Conservation (phyloP, 2,329 filamentous ascomycete species). For the Pochonia chlamydosporia region DNA sequence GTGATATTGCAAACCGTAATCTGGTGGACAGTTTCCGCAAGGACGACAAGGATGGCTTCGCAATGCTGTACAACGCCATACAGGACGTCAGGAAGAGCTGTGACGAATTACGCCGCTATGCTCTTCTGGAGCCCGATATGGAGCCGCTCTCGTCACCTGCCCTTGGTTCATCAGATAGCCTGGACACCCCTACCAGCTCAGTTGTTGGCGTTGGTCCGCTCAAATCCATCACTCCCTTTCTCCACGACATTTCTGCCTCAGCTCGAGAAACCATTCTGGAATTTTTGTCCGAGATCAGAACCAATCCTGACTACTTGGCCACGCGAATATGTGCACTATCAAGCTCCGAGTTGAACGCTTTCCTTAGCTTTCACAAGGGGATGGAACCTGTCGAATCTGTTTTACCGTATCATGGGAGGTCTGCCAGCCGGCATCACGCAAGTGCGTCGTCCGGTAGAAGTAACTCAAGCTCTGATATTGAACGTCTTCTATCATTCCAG, state of each 20-base stretch:
- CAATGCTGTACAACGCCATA: constrained; percentile 67
- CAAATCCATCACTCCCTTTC: constrained; percentile 47
- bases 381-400: constrained; percentile 81
- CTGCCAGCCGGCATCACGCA: constrained; percentile 39
- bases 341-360: constrained; percentile 66
- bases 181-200: constrained; percentile 41
- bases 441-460: constrained; percentile 39
- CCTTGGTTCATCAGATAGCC: constrained; percentile 41
- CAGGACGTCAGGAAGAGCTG: constrained; percentile 75
- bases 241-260: constrained; percentile 69
- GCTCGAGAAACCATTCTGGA: constrained; percentile 70
- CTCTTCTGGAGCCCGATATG: constrained; percentile 66
- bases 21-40: constrained; percentile 72
- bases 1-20: constrained; percentile 68
- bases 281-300: constrained; percentile 76
- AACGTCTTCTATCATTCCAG: constrained; percentile 82
- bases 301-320: constrained; percentile 83
- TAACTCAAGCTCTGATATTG: constrained; percentile 58
- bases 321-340: constrained; percentile 72
- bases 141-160: constrained; percentile 44
- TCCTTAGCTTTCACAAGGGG: constrained; percentile 73
- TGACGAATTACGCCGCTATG: constrained; percentile 65
- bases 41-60: constrained; percentile 74
- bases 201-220: constrained; percentile 30
- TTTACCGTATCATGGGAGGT: constrained; percentile 59